Conservation (phyloP, 164 flowering plant species). For the Tetrastigma voinierianum region DNA sequence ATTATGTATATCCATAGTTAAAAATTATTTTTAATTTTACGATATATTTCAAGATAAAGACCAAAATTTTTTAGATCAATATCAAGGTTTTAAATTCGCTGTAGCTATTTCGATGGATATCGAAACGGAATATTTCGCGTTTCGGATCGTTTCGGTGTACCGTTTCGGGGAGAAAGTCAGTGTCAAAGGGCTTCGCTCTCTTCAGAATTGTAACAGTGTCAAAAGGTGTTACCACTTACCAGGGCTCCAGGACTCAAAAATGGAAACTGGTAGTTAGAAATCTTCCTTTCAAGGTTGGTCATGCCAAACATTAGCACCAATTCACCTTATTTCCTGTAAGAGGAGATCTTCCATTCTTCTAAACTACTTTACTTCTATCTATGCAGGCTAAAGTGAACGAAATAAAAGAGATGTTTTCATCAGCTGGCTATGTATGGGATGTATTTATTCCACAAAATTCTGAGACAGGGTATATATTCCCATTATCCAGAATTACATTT, state of each 20-base stretch:
- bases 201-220: no score
- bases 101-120: no score
- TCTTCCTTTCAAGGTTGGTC: slow-evolving; percentile 82
- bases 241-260: slow-evolving; percentile 93
- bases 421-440: slow-evolving; percentile 94
- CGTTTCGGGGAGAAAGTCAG: no score
- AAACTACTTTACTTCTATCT: slow-evolving; percentile 1
- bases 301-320: background rate
- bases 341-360: slow-evolving; percentile 7
- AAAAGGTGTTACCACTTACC: no score
- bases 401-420: slow-evolving; percentile 63
- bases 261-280: slow-evolving; percentile 94
- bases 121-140: no score
- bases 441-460: slow-evolving; percentile 67
- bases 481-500: background rate
- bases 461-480: slow-evolving; percentile 73
- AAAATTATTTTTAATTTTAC: no score
- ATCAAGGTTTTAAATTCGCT: no score
- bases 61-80: no score
- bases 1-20: no score
- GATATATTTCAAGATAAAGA: no score
- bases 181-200: no score
- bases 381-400: slow-evolving; percentile 74
- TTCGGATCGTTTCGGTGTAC: no score
- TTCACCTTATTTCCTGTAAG: slow-evolving; percentile 7